A percentile compares a stretch with the other conserved stretches of the same genome.
Conservation (phyloP, 495 filamentous ascomycete genomes). For the Hypoxylon rickii region DNA sequence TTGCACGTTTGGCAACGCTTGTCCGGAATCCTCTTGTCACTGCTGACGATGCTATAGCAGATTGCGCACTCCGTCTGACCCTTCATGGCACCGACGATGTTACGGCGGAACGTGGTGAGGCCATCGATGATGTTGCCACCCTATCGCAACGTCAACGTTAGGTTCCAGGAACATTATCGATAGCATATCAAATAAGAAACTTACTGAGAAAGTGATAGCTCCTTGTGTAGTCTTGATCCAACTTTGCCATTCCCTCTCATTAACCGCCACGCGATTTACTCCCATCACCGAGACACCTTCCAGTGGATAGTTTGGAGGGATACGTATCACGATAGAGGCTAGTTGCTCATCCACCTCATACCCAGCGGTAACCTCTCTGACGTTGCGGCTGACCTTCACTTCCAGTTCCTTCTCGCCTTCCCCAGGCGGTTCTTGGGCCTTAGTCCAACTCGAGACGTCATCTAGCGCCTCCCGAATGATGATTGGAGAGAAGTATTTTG, state of each 20-base stretch:
- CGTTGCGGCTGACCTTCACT: conserved; percentile 70
- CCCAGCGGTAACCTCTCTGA: conserved; percentile 75
- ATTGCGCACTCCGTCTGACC: conserved; percentile 96
- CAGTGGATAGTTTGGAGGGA: conserved; percentile 82
- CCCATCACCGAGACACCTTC: conserved; percentile 75
- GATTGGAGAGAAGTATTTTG: conserved; percentile 81
- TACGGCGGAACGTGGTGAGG: conserved; percentile 77
- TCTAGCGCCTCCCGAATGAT: conserved; percentile 73
- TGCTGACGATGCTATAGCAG: conserved; percentile 90
- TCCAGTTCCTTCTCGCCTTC: conserved; percentile 72
- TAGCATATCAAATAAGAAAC: conserved; percentile 13
- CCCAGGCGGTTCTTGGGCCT: conserved; percentile 54
- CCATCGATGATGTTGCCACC: conserved; percentile 85
- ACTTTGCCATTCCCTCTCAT: conserved; percentile 85
- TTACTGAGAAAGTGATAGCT: conserved; percentile 83
- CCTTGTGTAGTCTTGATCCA: conserved; percentile 88
- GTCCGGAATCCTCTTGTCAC: conserved; percentile 83
- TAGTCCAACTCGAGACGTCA: conserved; percentile 72
- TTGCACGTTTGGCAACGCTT: conserved; percentile 93
- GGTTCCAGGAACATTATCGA: neutral
- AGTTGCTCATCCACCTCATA: conserved; percentile 88
- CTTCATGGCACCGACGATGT: conserved; percentile 84
- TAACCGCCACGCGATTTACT: conserved; percentile 80
- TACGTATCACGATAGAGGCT: conserved; percentile 74
- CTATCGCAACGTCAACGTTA: conserved; percentile 36